A percentile compares a stretch with the other conserved stretches of the same genome.
Conservation (phyloP, 1,284 basidiomycete species). For the Leccinum pallidistipes region DNA sequence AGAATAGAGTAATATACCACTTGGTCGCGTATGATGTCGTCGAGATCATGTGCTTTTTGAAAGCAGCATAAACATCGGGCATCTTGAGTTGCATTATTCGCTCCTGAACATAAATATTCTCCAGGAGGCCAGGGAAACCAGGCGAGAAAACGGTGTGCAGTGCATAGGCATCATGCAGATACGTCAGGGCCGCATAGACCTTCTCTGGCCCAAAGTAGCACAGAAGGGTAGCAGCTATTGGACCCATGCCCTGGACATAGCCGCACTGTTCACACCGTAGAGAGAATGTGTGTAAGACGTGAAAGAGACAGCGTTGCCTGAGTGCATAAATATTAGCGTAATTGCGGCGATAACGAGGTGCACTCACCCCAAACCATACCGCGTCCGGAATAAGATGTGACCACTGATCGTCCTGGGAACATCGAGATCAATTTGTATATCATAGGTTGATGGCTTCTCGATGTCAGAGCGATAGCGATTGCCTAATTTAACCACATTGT, state of each 20-base stretch:
- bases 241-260: slow-evolving; percentile 99
- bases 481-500: slow-evolving; percentile 44
- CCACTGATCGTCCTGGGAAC: slow-evolving; percentile 96
- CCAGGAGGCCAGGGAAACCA: slow-evolving; percentile 94
- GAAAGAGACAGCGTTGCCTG: slow-evolving; percentile 92
- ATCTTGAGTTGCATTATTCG: slow-evolving; percentile 80
- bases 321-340: slow-evolving; percentile 7
- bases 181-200: slow-evolving; percentile 82
- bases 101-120: slow-evolving; percentile 94
- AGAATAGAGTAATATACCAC: slow-evolving; percentile 98
- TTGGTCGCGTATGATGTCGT: slow-evolving; percentile 96
- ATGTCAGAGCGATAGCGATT: slow-evolving; percentile 64
- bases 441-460: slow-evolving; percentile 82
- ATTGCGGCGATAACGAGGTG: slow-evolving; percentile 6
- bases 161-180: slow-evolving; percentile 84
- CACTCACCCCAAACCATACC: slow-evolving; percentile 90
- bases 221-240: slow-evolving; percentile 91
- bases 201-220: slow-evolving; percentile 92
- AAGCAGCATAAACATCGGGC: slow-evolving; percentile 85
- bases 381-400: slow-evolving; percentile 91
- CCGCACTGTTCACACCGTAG: slow-evolving; percentile 85
- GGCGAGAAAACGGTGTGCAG: slow-evolving; percentile 91
- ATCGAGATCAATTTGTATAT: slow-evolving; percentile 98
- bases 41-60: slow-evolving; percentile 86
- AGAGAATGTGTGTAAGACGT: slow-evolving; percentile 92